Evolutionary conservation across 768 basidiomycete species (phyloP).

Genomic region (Lyophyllum decastes): DNA sequence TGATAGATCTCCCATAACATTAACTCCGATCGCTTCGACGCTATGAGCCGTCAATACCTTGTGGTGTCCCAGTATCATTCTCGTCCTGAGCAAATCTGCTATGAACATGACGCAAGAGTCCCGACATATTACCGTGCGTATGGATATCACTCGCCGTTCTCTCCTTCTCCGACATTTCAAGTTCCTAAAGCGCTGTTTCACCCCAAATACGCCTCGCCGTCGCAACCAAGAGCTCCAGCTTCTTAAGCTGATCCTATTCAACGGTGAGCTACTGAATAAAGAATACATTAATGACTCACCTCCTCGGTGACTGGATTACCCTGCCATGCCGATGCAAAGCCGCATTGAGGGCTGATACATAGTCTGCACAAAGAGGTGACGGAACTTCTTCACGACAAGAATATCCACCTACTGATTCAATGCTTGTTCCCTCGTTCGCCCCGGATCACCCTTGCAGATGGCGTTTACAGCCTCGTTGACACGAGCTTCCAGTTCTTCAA

Average conservation of each 20-base stretch:
- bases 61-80: too few relatives aligned
- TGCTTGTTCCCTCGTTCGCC: conserved; percentile 46
- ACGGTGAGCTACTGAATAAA: not conserved
- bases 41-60: too few relatives aligned
- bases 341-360: conserved; percentile 58
- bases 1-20: too few relatives aligned
- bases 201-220: conserved; percentile 46
- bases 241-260: conserved; percentile 45
- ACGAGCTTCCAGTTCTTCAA: conserved; percentile 45
- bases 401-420: conserved; percentile 45
- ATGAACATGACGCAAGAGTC: too few relatives aligned
- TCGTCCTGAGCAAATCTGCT: too few relatives aligned
- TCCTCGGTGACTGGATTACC: conserved; percentile 53
- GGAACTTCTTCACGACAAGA: not conserved
- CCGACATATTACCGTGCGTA: too few relatives aligned
- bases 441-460: conserved; percentile 40
- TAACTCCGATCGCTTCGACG: too few relatives aligned
- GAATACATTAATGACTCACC: conserved; percentile 22
- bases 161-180: too few relatives aligned
- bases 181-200: not conserved
- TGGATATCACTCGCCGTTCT: too few relatives aligned
- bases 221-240: conserved; percentile 41
- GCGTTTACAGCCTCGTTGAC: conserved; percentile 53
- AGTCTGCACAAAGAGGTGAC: conserved; percentile 32
- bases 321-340: conserved; percentile 56